Percentiles rank a stretch among this genome's conserved stretches.
These are phyloP conservation scores for Nannochloropsis salina DNA, from an alignment of 108 stramenopile genomes.

Conservation along the genomic window DNA sequence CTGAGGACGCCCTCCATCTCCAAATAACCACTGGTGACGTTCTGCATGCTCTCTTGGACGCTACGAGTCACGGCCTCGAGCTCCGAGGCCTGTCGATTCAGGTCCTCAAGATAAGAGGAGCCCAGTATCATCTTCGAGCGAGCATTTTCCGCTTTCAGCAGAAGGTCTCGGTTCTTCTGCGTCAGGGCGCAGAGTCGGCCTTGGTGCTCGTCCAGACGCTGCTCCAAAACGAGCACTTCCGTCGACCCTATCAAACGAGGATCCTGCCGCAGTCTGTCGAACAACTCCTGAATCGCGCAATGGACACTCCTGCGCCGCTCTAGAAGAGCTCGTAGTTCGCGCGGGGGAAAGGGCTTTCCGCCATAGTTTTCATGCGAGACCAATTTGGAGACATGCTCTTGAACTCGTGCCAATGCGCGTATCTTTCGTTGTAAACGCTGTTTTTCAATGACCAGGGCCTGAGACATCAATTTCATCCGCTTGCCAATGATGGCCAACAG, in stretches of 20 bases:
- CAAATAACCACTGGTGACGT: not conserved
- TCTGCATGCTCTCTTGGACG: not conserved
- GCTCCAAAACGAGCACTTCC: not conserved
- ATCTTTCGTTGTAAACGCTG: not conserved
- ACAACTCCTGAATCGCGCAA: not conserved
- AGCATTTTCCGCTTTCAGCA: not conserved
- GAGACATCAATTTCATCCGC: constrained; percentile 12
- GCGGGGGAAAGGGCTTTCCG: not conserved
- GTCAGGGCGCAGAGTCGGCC: not conserved
- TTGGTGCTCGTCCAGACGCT: not conserved
- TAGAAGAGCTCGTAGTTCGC: not conserved
- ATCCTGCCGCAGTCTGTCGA: not conserved
- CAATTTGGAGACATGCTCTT: not conserved
- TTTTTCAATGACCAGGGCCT: not conserved
- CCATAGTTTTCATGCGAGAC: not conserved
- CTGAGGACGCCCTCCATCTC: not conserved
- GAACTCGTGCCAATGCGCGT: not conserved
- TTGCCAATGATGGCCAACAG: not conserved
- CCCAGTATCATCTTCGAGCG: not conserved
- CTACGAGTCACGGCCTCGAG: not conserved
- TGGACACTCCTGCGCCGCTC: not conserved
- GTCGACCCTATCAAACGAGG: not conserved
- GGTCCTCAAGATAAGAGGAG: not conserved
- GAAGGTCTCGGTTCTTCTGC: not conserved
- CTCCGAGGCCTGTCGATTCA: not conserved